Conservation (phyloP, 768 basidiomycete species). For the Russula virescens region DNA sequence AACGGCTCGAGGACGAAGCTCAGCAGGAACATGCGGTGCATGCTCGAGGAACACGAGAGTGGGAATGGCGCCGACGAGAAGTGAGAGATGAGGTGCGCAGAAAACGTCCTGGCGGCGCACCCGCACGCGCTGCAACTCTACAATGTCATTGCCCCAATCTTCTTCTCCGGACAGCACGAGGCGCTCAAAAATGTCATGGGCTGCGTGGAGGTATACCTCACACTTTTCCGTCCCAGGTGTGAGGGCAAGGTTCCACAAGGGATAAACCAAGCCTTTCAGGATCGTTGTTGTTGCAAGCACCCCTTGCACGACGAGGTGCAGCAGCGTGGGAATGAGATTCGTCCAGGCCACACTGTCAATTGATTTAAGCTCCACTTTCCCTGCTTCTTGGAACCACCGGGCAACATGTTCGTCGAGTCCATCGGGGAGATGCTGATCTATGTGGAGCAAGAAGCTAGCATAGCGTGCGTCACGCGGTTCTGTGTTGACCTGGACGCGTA, state of each 20-base stretch:
- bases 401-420: constrained; percentile 68
- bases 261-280: constrained; percentile 69
- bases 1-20: constrained; percentile 44
- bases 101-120: constrained; percentile 68
- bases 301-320: constrained; percentile 60
- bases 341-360: constrained; percentile 63
- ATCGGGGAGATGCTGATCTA: constrained; percentile 70
- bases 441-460: constrained; percentile 61
- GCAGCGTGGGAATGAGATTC: constrained; percentile 52
- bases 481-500: constrained; percentile 52
- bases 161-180: constrained; percentile 53
- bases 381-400: constrained; percentile 65
- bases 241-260: constrained; percentile 63
- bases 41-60: constrained; percentile 67
- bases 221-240: constrained; percentile 34
- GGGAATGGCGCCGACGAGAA: constrained; percentile 59
- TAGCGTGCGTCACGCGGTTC: constrained; percentile 59
- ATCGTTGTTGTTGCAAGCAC: constrained; percentile 69
- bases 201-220: constrained; percentile 51
- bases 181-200: constrained; percentile 55
- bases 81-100: constrained; percentile 56
- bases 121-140: constrained; percentile 63
- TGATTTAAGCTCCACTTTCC: constrained; percentile 55
- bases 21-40: constrained; percentile 45
- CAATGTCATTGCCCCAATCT: constrained; percentile 41